Base-by-base conservation (phyloP, 495 filamentous ascomycete genomes). In the Neurospora sp. region DNA sequence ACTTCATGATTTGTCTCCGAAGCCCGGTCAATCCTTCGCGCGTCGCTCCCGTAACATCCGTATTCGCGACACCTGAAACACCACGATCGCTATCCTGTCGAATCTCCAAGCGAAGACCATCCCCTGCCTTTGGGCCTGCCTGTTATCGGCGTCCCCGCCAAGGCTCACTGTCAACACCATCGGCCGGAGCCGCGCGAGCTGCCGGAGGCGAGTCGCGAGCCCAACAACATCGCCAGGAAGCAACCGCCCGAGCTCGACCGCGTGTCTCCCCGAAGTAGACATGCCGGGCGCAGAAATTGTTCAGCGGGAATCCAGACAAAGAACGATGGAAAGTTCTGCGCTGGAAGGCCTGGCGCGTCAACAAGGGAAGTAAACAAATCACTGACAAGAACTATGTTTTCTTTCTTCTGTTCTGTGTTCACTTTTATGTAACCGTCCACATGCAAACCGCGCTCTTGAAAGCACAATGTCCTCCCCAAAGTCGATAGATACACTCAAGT, bases 181-280 rank as follows among this genome's bases (percentile, higher is more conserved):
- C 72, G 72, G 72, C 72, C 72, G 72, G 72, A 39, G 7, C 38
- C 72, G 49, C 23, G 71, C 71, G 71, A 70, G 37, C 54, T 62
- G 54, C 11, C 11, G 1, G 23, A 62, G 54, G 23, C 54, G 54
- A 62, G 6, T 3, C 11, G 54, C 23, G 54, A 62, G 54, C 12
- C 12, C 54, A 54, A 4, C 23, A 62, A 62, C 23, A 66, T 0
- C 20, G 12, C 10, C 10, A 62, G 27, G 27, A 1, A 62, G 27
- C 27, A 66, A 35, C 27, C 54, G 54, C 27, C 27, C 14, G 27
- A 5, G 12, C 10, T 14, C 1, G 27, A 35, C 7, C 27, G 54
- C 54, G 54, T 18, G 14, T 62, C 54, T 35, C 27, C 54, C 27
- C 35, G 4, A 35, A 35, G 35, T 31, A 31, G 27, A 31, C 27